Evolutionary conservation across 2,329 filamentous ascomycete species (phyloP), one percentile per base, ranked within the genome.

Genomic region (Alternaria brassicae): DNA sequence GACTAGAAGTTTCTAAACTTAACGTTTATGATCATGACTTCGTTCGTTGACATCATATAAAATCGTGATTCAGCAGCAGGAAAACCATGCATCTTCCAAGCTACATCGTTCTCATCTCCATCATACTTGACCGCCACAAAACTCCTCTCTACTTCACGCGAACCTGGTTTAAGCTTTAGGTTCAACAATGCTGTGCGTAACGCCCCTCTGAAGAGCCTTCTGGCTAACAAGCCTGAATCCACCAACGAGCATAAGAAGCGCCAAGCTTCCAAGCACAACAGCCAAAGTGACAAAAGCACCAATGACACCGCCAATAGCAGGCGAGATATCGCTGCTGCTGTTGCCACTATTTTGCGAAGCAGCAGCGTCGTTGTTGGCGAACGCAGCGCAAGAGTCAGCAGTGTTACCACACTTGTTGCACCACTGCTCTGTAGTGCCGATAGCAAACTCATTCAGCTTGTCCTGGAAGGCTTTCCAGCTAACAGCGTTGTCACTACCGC

Each of bases 251-350:
- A 89, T 75, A 19, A 87, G 65, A 1, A 79, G 82, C 64, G 85
- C 84, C 10, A 86, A 53, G 10, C 57, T 59, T 0, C 84, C 86
- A 41, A 89, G 67, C n/a, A 90, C 80, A 10, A 89, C 86, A 23
- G 82, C 88, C 37, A 91, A 74, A 1, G 88, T 89, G 17, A 90
- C 87, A 82, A 90, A 85, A 0, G 88, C 88, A 34, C 88, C 88
- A 71, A 96, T 93, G 5, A 94, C 91, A 51, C 92, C 92, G 0
- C 91, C 92, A n/a, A 93, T 87, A 6, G 86, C 84, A 36, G 83
- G 86, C 50, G 89, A 90, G 27, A 96, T 49, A 13, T 23, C 82
- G 8, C 85, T 84, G 51, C 55, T 51, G 2, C 78, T 75, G 19
- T 69, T 63, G 36, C 62, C 60, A 21, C 61, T 66, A 19, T 44